Base-by-base conservation (phyloP, 1,284 basidiomycete genomes). In the Naganishia sp. region DNA sequence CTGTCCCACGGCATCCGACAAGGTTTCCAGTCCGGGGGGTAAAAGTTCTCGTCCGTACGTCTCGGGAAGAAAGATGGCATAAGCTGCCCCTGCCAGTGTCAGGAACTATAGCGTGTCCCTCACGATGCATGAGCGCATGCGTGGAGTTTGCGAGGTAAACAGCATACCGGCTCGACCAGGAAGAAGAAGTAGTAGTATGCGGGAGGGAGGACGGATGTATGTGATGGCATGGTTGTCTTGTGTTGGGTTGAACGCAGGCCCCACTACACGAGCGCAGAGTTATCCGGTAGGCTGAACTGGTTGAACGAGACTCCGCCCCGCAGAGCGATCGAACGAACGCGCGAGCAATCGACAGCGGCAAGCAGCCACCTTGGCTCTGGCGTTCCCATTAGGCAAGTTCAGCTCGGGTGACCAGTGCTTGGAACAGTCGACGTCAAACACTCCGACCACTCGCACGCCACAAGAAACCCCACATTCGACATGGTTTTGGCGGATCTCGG, bases 401-500 rank as follows among this genome's bases (percentile, higher is more conserved):
- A 39, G 35, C 35, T 39, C 7, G 35, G 35, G 13, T 13, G 10
- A 39, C 13, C 55, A 57, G 28, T 47, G 13, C 0, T 17, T 25
- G 9, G 4, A 15, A 31, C 54, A 54, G 17, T n/a, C n/a, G n/a
- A n/a, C 18, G 25, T 9, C 32, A 15, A 31, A 35, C 31, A 53
- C n/a, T 18, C 41, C 35, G 3, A 9, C 35, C 35, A 39, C 35
- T 39, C 35, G 35, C 35, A 39, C 35, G 35, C 4, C 35, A 7
- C 5, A 9, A 17, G 10, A 54, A 0, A 21, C 6, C 54, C 42
- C 6, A 21, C 6, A 46, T 23, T 32, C 76, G 81, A 72, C 74
- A 96, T 98, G 95, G 96, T 99, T 77, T 85, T 99, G 76, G 91
- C 92, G 71, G 95, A 98, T 83, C 85, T 99, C 68, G 96, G 95